Evolutionary conservation across 2,329 filamentous ascomycete genomes (phyloP).

Genomic region (Paecilomyces variotii): DNA sequence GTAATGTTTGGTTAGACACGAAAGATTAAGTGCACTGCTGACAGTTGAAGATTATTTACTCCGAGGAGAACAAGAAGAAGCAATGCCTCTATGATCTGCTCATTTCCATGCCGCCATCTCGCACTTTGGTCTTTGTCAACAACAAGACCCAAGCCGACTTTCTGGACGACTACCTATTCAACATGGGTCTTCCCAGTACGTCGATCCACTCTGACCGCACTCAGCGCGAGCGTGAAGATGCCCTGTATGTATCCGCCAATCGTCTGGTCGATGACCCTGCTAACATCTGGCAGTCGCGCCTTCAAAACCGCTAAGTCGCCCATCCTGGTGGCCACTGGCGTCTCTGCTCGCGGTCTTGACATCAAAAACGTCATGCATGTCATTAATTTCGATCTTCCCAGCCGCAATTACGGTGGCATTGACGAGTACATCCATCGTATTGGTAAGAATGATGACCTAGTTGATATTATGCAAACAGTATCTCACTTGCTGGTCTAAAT

Average conservation of each 20-base stretch:
- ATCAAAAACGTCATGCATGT: conserved; percentile 81
- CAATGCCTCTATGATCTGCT: conserved; percentile 65
- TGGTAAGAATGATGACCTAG: conserved; percentile 46
- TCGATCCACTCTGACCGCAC: conserved; percentile 84
- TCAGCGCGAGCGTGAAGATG: conserved; percentile 85
- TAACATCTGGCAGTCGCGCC: conserved; percentile 45
- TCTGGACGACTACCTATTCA: conserved; percentile 81
- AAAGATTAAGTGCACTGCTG: not conserved
- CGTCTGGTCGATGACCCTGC: not conserved
- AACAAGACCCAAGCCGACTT: conserved; percentile 69
- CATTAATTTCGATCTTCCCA: conserved; percentile 87
- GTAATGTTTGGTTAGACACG: conserved; percentile 22
- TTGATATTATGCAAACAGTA: not conserved
- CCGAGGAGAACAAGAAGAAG: conserved; percentile 60
- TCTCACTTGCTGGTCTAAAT: not conserved
- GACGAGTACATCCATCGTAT: conserved; percentile 93
- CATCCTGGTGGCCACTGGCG: conserved; percentile 76
- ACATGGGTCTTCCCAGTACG: conserved; percentile 68
- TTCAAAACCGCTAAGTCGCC: conserved; percentile 70
- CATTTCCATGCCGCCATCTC: conserved; percentile 58
- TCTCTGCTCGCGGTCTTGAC: conserved; percentile 83
- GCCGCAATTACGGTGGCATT: conserved; percentile 69
- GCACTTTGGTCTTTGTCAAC: conserved; percentile 89
- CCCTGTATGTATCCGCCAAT: conserved; percentile 51
- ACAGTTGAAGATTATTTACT: conserved; percentile 50